Percentiles rank a stretch among this genome's conserved stretches.
phyloP scores from a whole-genome alignment of 2,329 filamentous ascomycete species.

The Fusarium praegraminearum region DNA sequence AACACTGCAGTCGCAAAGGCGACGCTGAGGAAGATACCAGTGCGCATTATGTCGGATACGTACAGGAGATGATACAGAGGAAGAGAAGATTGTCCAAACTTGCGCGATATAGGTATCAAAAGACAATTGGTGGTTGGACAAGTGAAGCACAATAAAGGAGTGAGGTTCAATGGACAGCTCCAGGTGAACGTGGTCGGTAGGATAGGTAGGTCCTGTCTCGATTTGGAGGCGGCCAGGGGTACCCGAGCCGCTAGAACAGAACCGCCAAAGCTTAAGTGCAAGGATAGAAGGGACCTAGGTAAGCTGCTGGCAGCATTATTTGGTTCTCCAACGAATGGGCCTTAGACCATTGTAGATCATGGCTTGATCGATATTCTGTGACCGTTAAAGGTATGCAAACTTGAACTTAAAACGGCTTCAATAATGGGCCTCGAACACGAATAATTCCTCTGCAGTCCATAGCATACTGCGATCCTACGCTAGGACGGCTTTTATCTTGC shows the following conservation, averaged over 20 bases:
- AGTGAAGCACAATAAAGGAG: conserved; percentile 36
- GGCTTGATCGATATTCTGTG: not conserved
- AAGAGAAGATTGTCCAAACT: conserved; percentile 2
- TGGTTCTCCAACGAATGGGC: not conserved
- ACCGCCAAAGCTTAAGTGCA: conserved; percentile 35
- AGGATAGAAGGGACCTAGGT: conserved; percentile 6
- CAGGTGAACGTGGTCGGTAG: conserved; percentile 23
- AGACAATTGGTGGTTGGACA: conserved; percentile 28
- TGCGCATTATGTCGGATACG: conserved; percentile 45
- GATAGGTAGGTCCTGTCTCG: not conserved
- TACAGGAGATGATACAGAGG: conserved; percentile 1
- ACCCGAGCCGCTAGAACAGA: conserved; percentile 20
- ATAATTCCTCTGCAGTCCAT: not conserved
- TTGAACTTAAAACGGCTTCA: not conserved
- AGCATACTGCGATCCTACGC: not conserved
- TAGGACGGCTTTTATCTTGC: not conserved
- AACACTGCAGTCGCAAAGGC: conserved; percentile 57
- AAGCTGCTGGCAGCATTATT: not conserved
- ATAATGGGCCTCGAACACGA: not conserved
- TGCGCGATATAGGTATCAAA: conserved; percentile 23
- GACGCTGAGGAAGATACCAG: conserved; percentile 50
- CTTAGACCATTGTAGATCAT: not conserved
- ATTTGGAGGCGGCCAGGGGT: conserved; percentile 33
- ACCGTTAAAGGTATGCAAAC: conserved; percentile 13
- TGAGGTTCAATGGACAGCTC: conserved; percentile 14